phyloP scores from a whole-genome alignment of 176 grass and related monocot species.

The Aegilops tauschii region DNA sequence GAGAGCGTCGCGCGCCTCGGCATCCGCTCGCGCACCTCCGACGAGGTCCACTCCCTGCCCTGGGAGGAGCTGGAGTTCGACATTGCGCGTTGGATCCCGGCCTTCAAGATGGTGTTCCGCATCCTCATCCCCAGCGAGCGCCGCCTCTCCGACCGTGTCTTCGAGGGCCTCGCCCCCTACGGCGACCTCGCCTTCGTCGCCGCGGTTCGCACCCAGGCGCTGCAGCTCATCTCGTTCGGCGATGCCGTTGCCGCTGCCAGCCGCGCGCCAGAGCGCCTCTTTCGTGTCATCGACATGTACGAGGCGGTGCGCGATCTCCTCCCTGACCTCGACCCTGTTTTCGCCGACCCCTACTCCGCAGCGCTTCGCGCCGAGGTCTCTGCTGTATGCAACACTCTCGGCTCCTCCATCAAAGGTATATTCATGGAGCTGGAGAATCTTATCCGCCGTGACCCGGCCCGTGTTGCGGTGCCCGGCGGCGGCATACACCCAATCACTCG shows the following conservation, averaged over 20 bases:
- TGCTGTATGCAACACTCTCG: conserved; percentile 60
- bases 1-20: conserved; percentile 89
- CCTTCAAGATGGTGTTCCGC: conserved; percentile 89
- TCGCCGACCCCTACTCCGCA: conserved; percentile 81
- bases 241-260: conserved; percentile 72
- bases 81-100: conserved; percentile 84
- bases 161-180: conserved; percentile 60
- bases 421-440: conserved; percentile 99
- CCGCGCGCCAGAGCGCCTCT: conserved; percentile 82
- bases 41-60: conserved; percentile 67
- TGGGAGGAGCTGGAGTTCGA: conserved; percentile 94
- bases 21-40: conserved; percentile 51
- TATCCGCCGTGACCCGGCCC: conserved; percentile 85
- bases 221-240: conserved; percentile 80
- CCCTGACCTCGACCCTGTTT: conserved; percentile 77
- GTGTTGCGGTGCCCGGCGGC: conserved; percentile 65
- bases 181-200: conserved; percentile 89
- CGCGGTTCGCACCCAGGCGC: conserved; percentile 64
- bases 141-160: conserved; percentile 89
- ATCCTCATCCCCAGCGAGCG: conserved; percentile 93
- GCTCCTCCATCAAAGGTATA: conserved; percentile 83
- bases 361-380: conserved; percentile 76
- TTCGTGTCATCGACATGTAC: conserved; percentile 97
- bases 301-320: conserved; percentile 83
- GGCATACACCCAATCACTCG: conserved; percentile 90